phyloP scores from a whole-genome alignment of 2,329 filamentous ascomycete species.

The Macrophomina tecta region DNA sequence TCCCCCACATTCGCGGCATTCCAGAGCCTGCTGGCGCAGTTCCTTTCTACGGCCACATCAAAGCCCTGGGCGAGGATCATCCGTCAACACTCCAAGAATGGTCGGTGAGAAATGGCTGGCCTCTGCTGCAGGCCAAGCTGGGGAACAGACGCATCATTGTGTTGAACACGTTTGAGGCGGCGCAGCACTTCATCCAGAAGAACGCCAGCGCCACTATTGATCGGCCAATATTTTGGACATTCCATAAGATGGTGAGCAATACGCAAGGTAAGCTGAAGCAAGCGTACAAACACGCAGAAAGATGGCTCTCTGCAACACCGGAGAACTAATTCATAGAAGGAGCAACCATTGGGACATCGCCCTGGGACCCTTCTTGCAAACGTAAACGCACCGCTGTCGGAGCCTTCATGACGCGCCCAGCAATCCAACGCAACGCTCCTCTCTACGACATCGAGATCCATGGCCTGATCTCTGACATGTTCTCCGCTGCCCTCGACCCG shows the following conservation, averaged over 20 bases:
- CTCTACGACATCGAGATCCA: constrained; percentile 23
- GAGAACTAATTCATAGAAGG: background rate
- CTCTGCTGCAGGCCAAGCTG: constrained; percentile 22
- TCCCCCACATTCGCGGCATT: constrained; percentile 8
- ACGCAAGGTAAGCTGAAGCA: constrained; percentile 15
- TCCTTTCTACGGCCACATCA: constrained; percentile 22
- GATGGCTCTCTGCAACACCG: no score
- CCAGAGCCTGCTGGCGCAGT: background rate
- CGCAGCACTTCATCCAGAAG: constrained; percentile 21
- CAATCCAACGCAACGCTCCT: constrained; percentile 11
- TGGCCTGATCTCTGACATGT: constrained; percentile 14
- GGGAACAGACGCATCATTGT: constrained; percentile 13
- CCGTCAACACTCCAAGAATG: background rate
- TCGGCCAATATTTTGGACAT: constrained; percentile 20
- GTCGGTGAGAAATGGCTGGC: constrained; percentile 8
- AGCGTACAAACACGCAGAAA: background rate
- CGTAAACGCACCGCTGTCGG: constrained; percentile 27
- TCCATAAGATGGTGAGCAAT: constrained; percentile 19
- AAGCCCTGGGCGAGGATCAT: constrained; percentile 8
- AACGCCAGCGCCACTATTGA: constrained; percentile 25
- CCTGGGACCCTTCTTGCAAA: constrained; percentile 26
- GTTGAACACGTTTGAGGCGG: constrained; percentile 21
- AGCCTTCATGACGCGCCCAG: constrained; percentile 24
- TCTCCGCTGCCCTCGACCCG: background rate
- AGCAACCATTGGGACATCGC: constrained; percentile 23